These are phyloP conservation scores for Chlorokybus atmophyticus DNA, from an alignment of 139 green algal species.

Conservation along the genomic window DNA sequence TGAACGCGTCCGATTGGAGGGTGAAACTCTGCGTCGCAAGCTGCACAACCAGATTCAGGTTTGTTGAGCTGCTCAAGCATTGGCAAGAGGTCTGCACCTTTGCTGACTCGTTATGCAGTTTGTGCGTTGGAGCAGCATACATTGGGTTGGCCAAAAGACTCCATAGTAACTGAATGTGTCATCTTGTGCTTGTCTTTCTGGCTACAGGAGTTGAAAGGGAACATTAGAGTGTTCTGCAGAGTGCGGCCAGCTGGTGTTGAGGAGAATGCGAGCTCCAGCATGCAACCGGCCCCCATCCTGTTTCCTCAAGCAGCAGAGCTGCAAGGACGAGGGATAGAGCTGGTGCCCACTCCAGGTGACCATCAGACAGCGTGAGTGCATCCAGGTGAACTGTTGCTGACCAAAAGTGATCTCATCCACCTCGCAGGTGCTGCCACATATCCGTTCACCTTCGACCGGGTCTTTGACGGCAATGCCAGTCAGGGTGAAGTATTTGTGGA, in stretches of 20 bases:
- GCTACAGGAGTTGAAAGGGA: conserved; percentile 75
- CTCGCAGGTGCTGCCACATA: conserved; percentile 6
- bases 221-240: conserved; percentile 87
- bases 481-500: conserved; percentile 64
- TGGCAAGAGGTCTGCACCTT: too few relatives aligned
- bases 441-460: conserved; percentile 44
- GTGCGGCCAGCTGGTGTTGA: conserved; percentile 45
- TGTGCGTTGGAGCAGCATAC: too few relatives aligned
- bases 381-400: too few relatives aligned
- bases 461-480: conserved; percentile 61
- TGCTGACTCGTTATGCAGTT: too few relatives aligned
- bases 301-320: conserved; percentile 1
- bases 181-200: background rate
- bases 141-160: too few relatives aligned
- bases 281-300: background rate
- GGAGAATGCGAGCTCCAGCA: background rate
- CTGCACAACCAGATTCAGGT: conserved; percentile 81
- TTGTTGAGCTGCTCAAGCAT: conserved; percentile 7
- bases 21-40: conserved; percentile 52
- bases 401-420: too few relatives aligned
- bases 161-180: too few relatives aligned
- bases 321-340: conserved; percentile 4
- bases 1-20: conserved; percentile 29
- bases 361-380: too few relatives aligned
- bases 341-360: too few relatives aligned